phyloP scores from a whole-genome alignment of 345 rosid genomes.

The Bruguiera parviflora region DNA sequence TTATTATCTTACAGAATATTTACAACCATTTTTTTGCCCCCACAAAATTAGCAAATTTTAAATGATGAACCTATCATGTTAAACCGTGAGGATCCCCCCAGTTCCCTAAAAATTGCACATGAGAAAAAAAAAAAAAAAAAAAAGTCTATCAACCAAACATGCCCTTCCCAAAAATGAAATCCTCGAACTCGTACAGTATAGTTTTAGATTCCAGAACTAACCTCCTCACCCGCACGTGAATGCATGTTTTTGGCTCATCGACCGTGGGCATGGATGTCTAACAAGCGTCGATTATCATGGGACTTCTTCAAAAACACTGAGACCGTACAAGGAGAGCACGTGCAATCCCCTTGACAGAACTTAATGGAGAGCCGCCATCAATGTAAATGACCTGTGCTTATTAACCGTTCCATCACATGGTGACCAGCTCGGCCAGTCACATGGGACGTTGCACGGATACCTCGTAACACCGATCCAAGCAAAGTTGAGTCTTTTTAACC shows the following conservation, averaged over 20 bases:
- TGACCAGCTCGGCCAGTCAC: slow-evolving; percentile 65
- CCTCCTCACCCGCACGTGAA: slow-evolving; percentile 24
- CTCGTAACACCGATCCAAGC: too few relatives aligned
- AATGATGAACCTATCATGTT: too few relatives aligned
- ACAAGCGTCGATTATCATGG: too few relatives aligned
- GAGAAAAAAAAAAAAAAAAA: too few relatives aligned
- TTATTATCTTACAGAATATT: not conserved
- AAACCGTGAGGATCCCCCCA: too few relatives aligned
- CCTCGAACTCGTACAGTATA: not conserved
- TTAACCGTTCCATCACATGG: slow-evolving; percentile 43
- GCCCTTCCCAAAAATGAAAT: slow-evolving; percentile 19
- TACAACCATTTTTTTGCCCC: too few relatives aligned
- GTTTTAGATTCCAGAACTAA: slow-evolving; percentile 6
- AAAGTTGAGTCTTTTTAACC: too few relatives aligned
- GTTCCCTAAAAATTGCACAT: too few relatives aligned
- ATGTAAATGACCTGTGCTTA: slow-evolving; percentile 19
- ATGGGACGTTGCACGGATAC: slow-evolving; percentile 17
- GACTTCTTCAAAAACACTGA: not conserved
- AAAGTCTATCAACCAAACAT: slow-evolving; percentile 31
- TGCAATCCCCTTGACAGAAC: slow-evolving; percentile 19
- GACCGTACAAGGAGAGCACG: slow-evolving; percentile 19
- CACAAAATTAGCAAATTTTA: too few relatives aligned
- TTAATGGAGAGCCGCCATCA: slow-evolving; percentile 16
- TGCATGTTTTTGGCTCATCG: not conserved
- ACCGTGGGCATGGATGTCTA: too few relatives aligned